Base-by-base conservation (phyloP, 2,329 filamentous ascomycete species). In the Apiospora arundinis region DNA sequence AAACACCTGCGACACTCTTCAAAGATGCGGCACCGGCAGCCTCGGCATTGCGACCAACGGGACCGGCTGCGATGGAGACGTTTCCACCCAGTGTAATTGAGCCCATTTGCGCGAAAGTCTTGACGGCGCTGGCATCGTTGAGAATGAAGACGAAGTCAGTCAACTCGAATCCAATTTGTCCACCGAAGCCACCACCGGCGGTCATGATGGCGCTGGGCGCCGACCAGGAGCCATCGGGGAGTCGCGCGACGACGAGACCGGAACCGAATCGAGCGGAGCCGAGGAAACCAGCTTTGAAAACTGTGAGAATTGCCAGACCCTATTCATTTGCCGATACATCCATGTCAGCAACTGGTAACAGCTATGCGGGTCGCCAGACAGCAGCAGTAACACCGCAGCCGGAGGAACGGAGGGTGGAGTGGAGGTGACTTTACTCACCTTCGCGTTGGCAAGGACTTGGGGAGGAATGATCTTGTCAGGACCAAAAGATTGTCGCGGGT, bases 121-220 rank as follows among this genome's bases (percentile, higher is more conserved):
- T 94, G 75, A 99, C 95, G 63, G 96, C 95, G 72, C 87, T 90
- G 56, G 91, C 86, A 80, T 99, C 95, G 84, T 99, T 99, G 75
- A 99, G 91, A 75, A 99, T 98, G 84, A 99, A 98, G 80, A 99
- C 96, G 80, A 99, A 99, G 81, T 96, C 94, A 72, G 94, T 96
- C 73, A 97, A 83, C 82, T 97, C 94, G 82, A 95, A 93, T 46
- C 93, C 93, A 78, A 97, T 94, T 83, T 96, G 93, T 52, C 93
- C 93, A 75, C 93, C 93, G 75, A 97, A 93, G 32, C 93, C 94
- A 70, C 92, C 94, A 75, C 94, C 94, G 40, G 92, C 91, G 1
- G 93, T 95, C 69, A 92, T 91, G 78, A 96, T 95, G 69, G 93
- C 94, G 71, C 91, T 92, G 16, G 93, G 93, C 3, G 93, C 93